Evolutionary conservation across 2,329 filamentous ascomycete genomes (phyloP), one percentile per base, ranked within the genome.

Genomic region (Diaporthe citrichinensis): DNA sequence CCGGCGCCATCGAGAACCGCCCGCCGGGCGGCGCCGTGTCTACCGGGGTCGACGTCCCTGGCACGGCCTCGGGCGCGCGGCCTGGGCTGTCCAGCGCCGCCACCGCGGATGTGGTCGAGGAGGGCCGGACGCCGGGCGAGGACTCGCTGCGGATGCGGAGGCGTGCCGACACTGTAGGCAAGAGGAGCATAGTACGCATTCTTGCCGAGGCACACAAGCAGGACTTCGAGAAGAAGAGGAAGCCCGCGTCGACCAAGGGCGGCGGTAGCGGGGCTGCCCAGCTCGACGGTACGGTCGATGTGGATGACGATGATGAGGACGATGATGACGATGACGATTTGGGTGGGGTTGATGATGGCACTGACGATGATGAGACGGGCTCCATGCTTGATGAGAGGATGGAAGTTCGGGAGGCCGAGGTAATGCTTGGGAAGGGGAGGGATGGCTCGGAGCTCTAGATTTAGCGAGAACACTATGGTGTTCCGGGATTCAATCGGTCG

Each of bases 121-220:
- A 80, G 36, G 75, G 71, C 28, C 71, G 61, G 20, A 44, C 62
- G n/a, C 55, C 69, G 0, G 76, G 69, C 62, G 76, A 71, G 31
- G 75, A 75, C 31, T 58, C 69, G n/a, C 25, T 67, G n/a, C 71
- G 77, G 9, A 78, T 81, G n/a, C 76, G 84, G 25, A 76, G 78
- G 31, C 80, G 83, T 67, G 71, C 83, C 1, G 83, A 84, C 28
- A 80, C 83, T 1, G 72, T 79, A 9, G 84, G 84, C 25, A 84
- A 77, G 73, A 81, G 78, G 62, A 85, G 85, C 0, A 87, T 92
- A 73, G 86, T 87, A 7, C 91, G 89, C 20, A 92, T 95, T n/a
- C 88, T 98, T 78, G 94, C 95, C 5, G 90, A 93, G 77, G 96
- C 96, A 8, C 97, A 98, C 83, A 93, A 91, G 76, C 94, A 98